phyloP scores from a whole-genome alignment of 495 filamentous ascomycete genomes.

The Aspergillus nanangensis region DNA sequence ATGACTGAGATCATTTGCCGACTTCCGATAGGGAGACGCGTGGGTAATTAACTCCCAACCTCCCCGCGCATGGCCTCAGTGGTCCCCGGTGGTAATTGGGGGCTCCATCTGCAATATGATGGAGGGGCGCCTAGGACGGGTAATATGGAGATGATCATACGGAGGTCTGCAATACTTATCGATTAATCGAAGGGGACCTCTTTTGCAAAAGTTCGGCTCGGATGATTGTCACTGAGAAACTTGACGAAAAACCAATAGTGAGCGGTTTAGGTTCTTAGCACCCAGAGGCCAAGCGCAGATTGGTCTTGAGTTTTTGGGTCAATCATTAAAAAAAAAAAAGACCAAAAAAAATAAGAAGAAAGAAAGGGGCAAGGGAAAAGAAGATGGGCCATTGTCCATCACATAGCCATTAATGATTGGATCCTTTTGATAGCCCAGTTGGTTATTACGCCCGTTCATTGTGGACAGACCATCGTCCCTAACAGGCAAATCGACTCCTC shows the following conservation, averaged over 20 bases:
- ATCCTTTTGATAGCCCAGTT: background rate
- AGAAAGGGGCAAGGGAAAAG: no score
- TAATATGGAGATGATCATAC: slow-evolving; percentile 4
- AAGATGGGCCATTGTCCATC: background rate
- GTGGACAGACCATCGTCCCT: slow-evolving; percentile 6
- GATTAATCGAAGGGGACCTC: background rate
- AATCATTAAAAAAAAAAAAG: background rate
- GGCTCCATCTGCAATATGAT: slow-evolving; percentile 1
- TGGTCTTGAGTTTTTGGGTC: background rate
- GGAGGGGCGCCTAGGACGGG: background rate
- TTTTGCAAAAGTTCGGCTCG: no score
- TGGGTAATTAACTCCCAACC: background rate
- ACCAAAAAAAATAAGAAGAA: background rate
- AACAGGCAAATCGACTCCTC: background rate
- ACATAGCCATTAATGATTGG: slow-evolving; percentile 1
- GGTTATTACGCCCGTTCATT: background rate
- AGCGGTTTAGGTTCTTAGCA: background rate
- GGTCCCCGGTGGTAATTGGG: slow-evolving; percentile 4
- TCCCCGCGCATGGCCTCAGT: slow-evolving; percentile 1
- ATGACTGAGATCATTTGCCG: slow-evolving; percentile 4
- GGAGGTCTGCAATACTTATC: background rate
- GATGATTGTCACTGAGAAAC: no score
- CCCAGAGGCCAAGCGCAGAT: no score
- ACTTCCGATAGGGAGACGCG: slow-evolving; percentile 8
- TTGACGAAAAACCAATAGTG: background rate